These are phyloP conservation scores for Zopfochytrium polystomum DNA, from an alignment of 371 early-diverging fungal species.

Conservation along the genomic window DNA sequence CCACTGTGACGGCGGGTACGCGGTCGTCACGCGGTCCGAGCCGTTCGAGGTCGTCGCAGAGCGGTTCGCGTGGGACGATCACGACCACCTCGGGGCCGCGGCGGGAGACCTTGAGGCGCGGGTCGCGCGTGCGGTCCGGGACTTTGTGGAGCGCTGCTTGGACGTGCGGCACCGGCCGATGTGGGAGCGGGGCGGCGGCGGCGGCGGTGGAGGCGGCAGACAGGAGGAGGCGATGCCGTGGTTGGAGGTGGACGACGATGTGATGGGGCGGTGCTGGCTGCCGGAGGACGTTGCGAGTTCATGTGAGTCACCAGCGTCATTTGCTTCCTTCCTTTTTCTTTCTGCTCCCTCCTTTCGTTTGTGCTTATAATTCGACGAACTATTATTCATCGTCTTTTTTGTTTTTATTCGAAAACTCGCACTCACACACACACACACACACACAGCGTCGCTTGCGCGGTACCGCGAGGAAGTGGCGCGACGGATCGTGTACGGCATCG, in stretches of 20 bases:
- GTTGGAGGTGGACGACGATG: constrained; percentile 27
- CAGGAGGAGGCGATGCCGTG: constrained; percentile 7
- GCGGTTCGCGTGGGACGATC: constrained; percentile 25
- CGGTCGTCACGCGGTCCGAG: constrained; percentile 69
- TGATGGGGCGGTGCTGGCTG: constrained; percentile 21
- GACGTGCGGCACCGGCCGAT: no score
- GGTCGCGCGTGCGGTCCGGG: constrained; percentile 16
- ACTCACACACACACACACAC: no score
- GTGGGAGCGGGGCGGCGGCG: no score
- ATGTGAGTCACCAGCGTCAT: no score
- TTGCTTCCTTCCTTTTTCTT: no score
- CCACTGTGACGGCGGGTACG: constrained; percentile 82
- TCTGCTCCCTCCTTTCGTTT: background rate
- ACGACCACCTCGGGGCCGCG: no score
- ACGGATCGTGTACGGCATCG: constrained; percentile 75
- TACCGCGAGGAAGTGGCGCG: constrained; percentile 65
- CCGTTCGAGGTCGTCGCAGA: constrained; percentile 72
- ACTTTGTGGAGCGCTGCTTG: constrained; percentile 27
- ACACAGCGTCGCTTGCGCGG: no score
- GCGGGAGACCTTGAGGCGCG: no score
- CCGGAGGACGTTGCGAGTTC: constrained; percentile 25
- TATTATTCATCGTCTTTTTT: background rate
- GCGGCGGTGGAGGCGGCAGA: no score
- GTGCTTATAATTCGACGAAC: background rate
- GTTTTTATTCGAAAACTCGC: constrained; percentile 13